Percentiles rank a stretch among this genome's conserved stretches.
Evolutionary conservation across 192 early-diverging fungal genomes (phyloP).

Genomic region (Coemansia sp.): DNA sequence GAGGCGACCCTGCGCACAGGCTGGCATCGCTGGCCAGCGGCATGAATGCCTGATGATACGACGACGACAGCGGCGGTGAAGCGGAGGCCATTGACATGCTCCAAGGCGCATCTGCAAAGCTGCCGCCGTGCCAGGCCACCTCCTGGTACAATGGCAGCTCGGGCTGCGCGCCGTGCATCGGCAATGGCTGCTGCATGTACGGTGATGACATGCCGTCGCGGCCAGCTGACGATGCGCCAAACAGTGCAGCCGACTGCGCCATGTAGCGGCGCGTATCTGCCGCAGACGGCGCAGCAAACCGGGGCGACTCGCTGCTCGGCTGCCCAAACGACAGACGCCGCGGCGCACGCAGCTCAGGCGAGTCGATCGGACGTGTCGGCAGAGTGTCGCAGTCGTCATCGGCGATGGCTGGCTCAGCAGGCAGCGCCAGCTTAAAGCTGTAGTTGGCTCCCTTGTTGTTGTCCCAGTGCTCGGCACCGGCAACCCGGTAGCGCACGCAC

Average conservation of each 20-base stretch:
- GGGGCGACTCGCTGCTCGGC: neutral
- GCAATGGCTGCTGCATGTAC: neutral
- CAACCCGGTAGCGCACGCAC: constrained; percentile 68
- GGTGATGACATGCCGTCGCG: neutral
- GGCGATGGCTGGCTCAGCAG: constrained; percentile 41
- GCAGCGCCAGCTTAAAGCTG: constrained; percentile 52
- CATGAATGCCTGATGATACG: constrained; percentile 13
- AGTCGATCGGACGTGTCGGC: neutral
- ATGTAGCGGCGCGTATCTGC: constrained; percentile 50
- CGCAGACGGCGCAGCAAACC: constrained; percentile 21
- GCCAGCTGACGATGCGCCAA: constrained; percentile 12
- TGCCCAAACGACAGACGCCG: constrained; percentile 32
- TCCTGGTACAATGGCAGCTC: constrained; percentile 49
- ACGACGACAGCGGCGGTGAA: neutral
- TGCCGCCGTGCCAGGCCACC: constrained; percentile 37
- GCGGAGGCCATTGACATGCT: neutral
- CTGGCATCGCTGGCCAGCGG: neutral
- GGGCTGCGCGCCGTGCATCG: constrained; percentile 11
- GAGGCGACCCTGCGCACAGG: constrained; percentile 1
- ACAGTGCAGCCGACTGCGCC: constrained; percentile 47
- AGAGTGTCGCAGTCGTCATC: constrained; percentile 38
- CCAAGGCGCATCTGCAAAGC: neutral
- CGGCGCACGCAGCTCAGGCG: constrained; percentile 21
- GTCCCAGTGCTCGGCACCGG: constrained; percentile 82
- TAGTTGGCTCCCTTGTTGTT: constrained; percentile 91